These are phyloP conservation scores for Oligophagozyma castellii DNA, from an alignment of 1,139 yeast genomes.

Conservation along the genomic window DNA sequence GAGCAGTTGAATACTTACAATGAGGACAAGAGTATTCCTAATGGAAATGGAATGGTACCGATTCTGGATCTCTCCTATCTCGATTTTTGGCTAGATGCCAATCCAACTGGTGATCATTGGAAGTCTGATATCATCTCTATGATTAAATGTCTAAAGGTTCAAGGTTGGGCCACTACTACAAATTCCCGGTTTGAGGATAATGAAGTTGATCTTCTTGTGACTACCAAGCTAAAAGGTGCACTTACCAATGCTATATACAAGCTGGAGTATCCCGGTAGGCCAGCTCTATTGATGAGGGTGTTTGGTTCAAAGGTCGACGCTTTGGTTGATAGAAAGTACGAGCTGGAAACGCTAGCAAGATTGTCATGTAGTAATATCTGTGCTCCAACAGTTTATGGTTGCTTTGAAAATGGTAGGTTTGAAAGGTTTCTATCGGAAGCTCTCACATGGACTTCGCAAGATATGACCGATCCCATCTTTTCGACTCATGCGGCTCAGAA, in stretches of 20 bases:
- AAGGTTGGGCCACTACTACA: no score
- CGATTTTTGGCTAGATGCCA: no score
- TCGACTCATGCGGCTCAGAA: slow-evolving; percentile 80
- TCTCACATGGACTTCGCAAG: neutral
- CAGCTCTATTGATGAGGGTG: slow-evolving; percentile 48
- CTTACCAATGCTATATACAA: slow-evolving; percentile 67
- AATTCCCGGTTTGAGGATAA: no score
- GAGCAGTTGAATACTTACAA: no score
- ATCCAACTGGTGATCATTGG: no score
- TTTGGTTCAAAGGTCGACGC: slow-evolving; percentile 82
- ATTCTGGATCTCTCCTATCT: no score
- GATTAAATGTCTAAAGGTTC: no score
- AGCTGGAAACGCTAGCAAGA: slow-evolving; percentile 52
- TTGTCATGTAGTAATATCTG: slow-evolving; percentile 50
- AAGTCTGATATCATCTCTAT: no score
- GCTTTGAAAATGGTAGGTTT: slow-evolving; percentile 77
- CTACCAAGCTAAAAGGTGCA: slow-evolving; percentile 63
- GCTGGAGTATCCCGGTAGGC: slow-evolving; percentile 6
- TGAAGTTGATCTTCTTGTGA: no score
- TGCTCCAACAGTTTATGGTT: slow-evolving; percentile 74
- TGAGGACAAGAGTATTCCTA: no score
- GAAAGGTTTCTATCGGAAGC: slow-evolving; percentile 67
- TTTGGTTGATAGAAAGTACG: slow-evolving; percentile 68
- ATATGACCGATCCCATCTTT: slow-evolving; percentile 25
- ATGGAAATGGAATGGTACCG: no score